Conservation (phyloP, 805 yeast species). For the Monosporozyma aerobia region DNA sequence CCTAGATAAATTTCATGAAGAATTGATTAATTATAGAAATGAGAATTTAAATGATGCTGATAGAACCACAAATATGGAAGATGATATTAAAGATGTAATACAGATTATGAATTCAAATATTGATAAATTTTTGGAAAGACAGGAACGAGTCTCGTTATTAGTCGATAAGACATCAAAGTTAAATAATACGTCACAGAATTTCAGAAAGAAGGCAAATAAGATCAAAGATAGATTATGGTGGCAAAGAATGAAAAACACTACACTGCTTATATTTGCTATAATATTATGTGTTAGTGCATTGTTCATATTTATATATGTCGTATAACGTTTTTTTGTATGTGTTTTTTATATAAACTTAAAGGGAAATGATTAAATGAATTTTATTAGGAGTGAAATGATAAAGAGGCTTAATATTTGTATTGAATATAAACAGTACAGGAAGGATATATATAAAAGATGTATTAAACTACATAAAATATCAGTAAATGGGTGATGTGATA, state of each 20-base stretch:
- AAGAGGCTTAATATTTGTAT: not conserved
- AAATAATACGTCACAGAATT: slow-evolving; percentile 56
- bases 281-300: slow-evolving; percentile 18
- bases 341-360: not conserved
- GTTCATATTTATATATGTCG: slow-evolving; percentile 14
- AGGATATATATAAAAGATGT: not conserved
- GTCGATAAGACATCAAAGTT: slow-evolving; percentile 74
- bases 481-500: not conserved
- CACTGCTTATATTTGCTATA: slow-evolving; percentile 17
- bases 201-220: slow-evolving; percentile 57
- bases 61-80: slow-evolving; percentile 8
- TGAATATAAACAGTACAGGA: not conserved
- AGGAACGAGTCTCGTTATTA: slow-evolving; percentile 61
- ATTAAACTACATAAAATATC: too few relatives aligned
- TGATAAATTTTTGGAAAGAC: slow-evolving; percentile 53
- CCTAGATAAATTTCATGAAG: slow-evolving; percentile 24
- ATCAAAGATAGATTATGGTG: slow-evolving; percentile 66
- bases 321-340: not conserved
- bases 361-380: not conserved
- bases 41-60: slow-evolving; percentile 5
- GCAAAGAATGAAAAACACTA: slow-evolving; percentile 37
- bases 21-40: slow-evolving; percentile 18
- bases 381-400: not conserved
- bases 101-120: slow-evolving; percentile 32
- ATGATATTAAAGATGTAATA: slow-evolving; percentile 26